Percentiles rank a stretch among this genome's conserved stretches.
phyloP scores from a whole-genome alignment of 768 basidiomycete species.

The Boletellus emodensis region DNA sequence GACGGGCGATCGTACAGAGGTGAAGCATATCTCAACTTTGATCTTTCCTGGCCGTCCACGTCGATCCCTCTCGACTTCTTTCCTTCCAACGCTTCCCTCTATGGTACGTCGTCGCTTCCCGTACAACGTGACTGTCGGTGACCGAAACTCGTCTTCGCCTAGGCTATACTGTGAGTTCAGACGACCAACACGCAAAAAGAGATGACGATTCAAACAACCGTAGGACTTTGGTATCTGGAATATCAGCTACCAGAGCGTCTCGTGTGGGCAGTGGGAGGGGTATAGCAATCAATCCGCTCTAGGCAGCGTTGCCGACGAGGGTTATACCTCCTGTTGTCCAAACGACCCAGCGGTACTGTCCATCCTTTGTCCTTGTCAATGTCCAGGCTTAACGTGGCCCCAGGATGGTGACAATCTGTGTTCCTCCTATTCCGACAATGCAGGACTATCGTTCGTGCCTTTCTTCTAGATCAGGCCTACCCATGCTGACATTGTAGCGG shows the following conservation, averaged over 20 bases:
- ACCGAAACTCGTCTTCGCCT: constrained; percentile 30
- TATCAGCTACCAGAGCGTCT: constrained; percentile 61
- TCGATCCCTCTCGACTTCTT: constrained; percentile 72
- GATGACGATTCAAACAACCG: not conserved
- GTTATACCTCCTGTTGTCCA: constrained; percentile 67
- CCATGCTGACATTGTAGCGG: constrained; percentile 5
- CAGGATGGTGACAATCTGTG: constrained; percentile 54
- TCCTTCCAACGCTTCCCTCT: constrained; percentile 62
- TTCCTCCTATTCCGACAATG: constrained; percentile 66
- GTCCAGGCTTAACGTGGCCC: constrained; percentile 4
- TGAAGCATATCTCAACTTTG: constrained; percentile 73
- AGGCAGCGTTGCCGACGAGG: constrained; percentile 61
- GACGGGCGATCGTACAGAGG: constrained; percentile 40
- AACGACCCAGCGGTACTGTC: constrained; percentile 52
- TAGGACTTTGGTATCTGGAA: constrained; percentile 91
- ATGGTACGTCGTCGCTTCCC: constrained; percentile 42
- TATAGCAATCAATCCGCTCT: constrained; percentile 54
- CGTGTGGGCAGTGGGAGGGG: constrained; percentile 68
- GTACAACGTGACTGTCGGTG: not conserved
- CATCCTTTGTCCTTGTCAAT: constrained; percentile 8
- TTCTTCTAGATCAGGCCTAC: not conserved
- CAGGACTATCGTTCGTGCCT: constrained; percentile 54
- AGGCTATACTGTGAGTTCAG: constrained; percentile 39
- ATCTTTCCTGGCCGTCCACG: constrained; percentile 71
- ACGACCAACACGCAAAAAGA: not conserved